These are phyloP conservation scores for Cercophora scortea DNA, from an alignment of 495 filamentous ascomycete species.

Conservation along the genomic window DNA sequence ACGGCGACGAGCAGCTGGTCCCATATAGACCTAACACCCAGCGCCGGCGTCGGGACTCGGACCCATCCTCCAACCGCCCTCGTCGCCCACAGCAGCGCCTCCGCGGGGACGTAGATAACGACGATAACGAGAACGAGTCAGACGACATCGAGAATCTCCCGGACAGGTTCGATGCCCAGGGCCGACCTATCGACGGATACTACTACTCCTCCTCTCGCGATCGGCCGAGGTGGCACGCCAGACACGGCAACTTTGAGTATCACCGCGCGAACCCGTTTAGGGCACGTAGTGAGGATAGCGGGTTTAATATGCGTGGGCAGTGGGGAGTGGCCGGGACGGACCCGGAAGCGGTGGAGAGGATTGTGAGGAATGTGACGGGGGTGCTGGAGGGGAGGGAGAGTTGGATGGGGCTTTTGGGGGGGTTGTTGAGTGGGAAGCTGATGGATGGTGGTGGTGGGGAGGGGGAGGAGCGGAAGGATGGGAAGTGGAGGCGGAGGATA, in stretches of 20 bases:
- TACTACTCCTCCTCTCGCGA: no score
- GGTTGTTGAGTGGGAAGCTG: slow-evolving; percentile 16
- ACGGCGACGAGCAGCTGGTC: not conserved
- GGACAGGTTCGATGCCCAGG: slow-evolving; percentile 57
- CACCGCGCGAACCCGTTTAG: slow-evolving; percentile 5
- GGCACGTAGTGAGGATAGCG: not conserved
- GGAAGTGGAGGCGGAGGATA: not conserved
- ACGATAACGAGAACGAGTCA: slow-evolving; percentile 17
- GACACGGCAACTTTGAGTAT: slow-evolving; percentile 24
- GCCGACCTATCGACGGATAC: slow-evolving; percentile 43
- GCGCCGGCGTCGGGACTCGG: slow-evolving; percentile 25
- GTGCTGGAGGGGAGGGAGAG: slow-evolving; percentile 22
- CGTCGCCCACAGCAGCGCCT: slow-evolving; percentile 11
- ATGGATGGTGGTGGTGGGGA: slow-evolving; percentile 9
- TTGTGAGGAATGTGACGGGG: slow-evolving; percentile 24
- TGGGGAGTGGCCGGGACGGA: slow-evolving; percentile 27
- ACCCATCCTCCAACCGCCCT: slow-evolving; percentile 25
- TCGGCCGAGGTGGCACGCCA: slow-evolving; percentile 4
- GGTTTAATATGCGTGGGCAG: slow-evolving; percentile 13
- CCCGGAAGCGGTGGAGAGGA: slow-evolving; percentile 19
- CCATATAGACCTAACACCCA: not conserved
- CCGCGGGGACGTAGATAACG: slow-evolving; percentile 5
- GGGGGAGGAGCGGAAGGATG: not conserved
- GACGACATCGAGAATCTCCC: slow-evolving; percentile 42
- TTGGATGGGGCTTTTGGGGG: slow-evolving; percentile 21